Conservation (phyloP, 148 eudicot species). For the Camellia lanceoleosa region DNA sequence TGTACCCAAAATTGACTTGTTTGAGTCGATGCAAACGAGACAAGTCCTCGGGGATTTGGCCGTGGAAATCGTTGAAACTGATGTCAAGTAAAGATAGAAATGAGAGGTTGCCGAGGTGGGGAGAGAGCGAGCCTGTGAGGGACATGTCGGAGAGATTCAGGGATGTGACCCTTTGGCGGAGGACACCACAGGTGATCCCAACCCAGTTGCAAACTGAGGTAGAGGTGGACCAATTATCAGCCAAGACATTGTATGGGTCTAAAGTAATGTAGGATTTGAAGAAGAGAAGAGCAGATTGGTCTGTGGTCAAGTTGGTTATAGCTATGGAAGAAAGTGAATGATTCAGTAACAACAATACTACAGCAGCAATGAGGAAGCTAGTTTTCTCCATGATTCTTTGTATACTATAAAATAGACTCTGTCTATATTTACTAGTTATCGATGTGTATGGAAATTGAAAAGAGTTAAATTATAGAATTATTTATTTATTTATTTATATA, state of each 20-base stretch:
- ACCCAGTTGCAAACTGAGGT: too few species aligned
- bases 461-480: too few species aligned
- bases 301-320: too few species aligned
- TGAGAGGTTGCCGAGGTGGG: constrained; percentile 1
- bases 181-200: too few species aligned
- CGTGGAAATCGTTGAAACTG: constrained; percentile 3
- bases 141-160: not conserved
- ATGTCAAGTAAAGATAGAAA: not conserved
- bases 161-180: not conserved
- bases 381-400: not conserved
- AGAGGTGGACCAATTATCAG: too few species aligned
- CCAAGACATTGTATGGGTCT: too few species aligned
- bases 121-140: constrained; percentile 1
- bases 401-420: not conserved
- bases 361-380: not conserved
- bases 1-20: not conserved
- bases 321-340: not conserved
- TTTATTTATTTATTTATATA: too few species aligned
- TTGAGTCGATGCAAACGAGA: not conserved
- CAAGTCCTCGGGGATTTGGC: not conserved
- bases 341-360: not conserved
- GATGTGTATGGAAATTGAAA: too few species aligned
- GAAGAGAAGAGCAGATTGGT: too few species aligned
- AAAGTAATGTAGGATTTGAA: too few species aligned
- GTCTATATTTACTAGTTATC: too few species aligned